Conservation (phyloP, 805 yeast genomes). For the Candida rishiriensis region DNA sequence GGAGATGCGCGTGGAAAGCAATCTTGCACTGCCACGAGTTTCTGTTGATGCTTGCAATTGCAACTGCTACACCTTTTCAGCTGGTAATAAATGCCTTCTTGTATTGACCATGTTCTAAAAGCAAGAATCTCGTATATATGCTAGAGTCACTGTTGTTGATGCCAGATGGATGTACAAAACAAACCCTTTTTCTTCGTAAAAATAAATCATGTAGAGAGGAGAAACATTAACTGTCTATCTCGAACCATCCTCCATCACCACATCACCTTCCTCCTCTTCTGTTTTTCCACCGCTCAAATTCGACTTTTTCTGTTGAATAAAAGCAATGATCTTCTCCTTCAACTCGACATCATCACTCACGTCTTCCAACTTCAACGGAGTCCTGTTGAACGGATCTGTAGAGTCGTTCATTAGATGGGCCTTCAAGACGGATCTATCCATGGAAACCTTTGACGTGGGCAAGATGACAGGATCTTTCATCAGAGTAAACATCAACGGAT, state of each 20-base stretch:
- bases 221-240: no score
- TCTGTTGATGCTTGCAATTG: no score
- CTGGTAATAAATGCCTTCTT: no score
- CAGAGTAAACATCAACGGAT: conserved; percentile 92
- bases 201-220: no score
- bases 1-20: no score
- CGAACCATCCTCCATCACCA: conserved; percentile 8
- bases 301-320: conserved; percentile 41
- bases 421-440: conserved; percentile 88
- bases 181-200: no score
- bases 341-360: conserved; percentile 75
- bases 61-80: no score
- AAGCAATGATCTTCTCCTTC: conserved; percentile 54
- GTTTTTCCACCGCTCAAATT: conserved; percentile 13
- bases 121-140: no score
- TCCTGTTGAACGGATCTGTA: conserved; percentile 95
- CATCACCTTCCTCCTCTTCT: conserved; percentile 21
- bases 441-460: conserved; percentile 79
- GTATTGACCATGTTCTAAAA: no score
- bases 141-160: no score
- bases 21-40: no score
- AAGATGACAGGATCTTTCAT: conserved; percentile 97
- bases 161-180: no score
- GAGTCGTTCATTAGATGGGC: conserved; percentile 92
- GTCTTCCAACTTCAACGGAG: conserved; percentile 85